phyloP scores from a whole-genome alignment of 2,329 filamentous ascomycete species.

The Whalleya microplaca region DNA sequence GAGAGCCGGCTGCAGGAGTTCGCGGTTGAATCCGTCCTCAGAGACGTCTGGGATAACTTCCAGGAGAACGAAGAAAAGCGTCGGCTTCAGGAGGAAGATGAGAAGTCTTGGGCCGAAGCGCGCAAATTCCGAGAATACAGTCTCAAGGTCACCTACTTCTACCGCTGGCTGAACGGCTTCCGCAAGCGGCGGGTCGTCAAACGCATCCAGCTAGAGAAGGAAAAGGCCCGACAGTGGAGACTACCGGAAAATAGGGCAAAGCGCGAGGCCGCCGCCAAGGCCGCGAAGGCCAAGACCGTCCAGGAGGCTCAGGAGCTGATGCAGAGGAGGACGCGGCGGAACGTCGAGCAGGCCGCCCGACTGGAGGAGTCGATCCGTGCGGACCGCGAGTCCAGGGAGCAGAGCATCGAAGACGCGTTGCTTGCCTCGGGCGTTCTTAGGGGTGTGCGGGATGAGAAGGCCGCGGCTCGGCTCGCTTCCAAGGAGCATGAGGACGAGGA shows the following conservation, averaged over 20 bases:
- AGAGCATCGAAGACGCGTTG: conserved; percentile 35
- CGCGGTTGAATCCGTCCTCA: conserved; percentile 50
- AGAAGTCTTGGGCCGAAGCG: conserved; percentile 50
- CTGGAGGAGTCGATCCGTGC: conserved; percentile 27
- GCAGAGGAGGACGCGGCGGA: conserved; percentile 23
- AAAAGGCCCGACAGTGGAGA: conserved; percentile 53
- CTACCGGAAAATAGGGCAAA: conserved; percentile 33
- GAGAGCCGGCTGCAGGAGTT: conserved; percentile 51
- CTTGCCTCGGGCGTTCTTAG: conserved; percentile 35
- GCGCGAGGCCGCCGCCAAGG: conserved; percentile 29
- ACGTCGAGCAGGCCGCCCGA: conserved; percentile 20
- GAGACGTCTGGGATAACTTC: conserved; percentile 46
- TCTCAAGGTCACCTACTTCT: conserved; percentile 59
- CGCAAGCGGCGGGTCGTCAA: conserved; percentile 52
- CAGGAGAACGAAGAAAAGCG: conserved; percentile 46
- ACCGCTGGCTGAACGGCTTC: conserved; percentile 56
- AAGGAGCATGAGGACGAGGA: conserved; percentile 21
- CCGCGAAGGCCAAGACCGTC: conserved; percentile 24
- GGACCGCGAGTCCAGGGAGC: conserved; percentile 11
- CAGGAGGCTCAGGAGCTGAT: conserved; percentile 32
- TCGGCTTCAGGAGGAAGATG: conserved; percentile 52
- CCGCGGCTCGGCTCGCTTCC: conserved; percentile 31
- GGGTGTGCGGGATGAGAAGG: conserved; percentile 32
- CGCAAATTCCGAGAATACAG: conserved; percentile 53
- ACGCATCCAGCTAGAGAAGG: conserved; percentile 56